Evolutionary conservation across 352 stramenopile genomes (phyloP), one percentile per base, ranked within the genome.

Genomic region (Globisporangium megalacanthum): DNA sequence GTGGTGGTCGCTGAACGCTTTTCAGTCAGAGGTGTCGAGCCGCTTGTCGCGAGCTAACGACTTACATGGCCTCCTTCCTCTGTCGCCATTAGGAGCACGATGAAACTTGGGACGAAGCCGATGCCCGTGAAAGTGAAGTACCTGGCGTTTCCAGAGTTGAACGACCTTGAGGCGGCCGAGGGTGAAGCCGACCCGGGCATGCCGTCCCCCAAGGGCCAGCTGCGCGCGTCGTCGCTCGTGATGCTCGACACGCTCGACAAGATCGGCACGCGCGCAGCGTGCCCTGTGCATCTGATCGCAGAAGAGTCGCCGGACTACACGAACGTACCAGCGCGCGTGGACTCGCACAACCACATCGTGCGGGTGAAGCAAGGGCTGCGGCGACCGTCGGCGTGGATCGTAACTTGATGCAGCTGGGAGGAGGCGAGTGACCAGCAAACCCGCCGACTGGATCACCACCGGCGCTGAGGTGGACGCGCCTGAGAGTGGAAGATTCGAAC

Each of bases 231-330:
- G 41, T 87, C 78, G 49, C 67, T 79, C 20, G 73, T 91, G 37
- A 62, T 68, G 20, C 62, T 91, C n/a, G 81, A 88, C 61, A 88
- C 72, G 20, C 63, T 89, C 31, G 81, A 91, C 64, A 85, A 83
- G 57, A 89, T 91, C 44, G 81, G 81, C 60, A 89, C 81, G 25
- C 74, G 81, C 62, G 75, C 76, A 37, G 75, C 78, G 10, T 89
- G 77, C 54, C 80, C 78, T 22, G 75, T 91, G 55, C 81, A 88
- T 36, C 55, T 89, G 45, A 69, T 91, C 37, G 66, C 82, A 20
- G 72, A 83, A 45, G 63, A 73, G n/a, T 63, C 74, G 25, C 69
- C 72, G 5, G 75, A 83, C 49, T 88, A 86, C 48, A 88, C 76
- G 13, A 64, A 68, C 25, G 65, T 89, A 8, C 69, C 62, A 37